Conservation (phyloP, 805 yeast species). For the Starmerella etchellsii region DNA sequence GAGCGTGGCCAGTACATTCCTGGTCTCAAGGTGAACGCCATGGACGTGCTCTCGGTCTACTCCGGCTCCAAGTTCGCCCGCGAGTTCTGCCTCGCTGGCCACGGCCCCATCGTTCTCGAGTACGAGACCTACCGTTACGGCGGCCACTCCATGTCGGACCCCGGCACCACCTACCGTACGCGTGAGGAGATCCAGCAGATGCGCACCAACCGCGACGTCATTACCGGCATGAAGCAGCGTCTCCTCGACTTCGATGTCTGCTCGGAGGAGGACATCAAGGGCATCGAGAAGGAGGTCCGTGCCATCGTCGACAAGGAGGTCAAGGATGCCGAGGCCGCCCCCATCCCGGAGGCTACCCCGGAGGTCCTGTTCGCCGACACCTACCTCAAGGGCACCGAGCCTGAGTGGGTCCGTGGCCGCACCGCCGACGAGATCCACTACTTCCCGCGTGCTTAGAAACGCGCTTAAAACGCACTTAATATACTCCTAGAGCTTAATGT, state of each 20-base stretch:
- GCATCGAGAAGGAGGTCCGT: constrained; percentile 93
- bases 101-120: constrained; percentile 92
- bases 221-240: constrained; percentile 85
- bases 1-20: constrained; percentile 99
- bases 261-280: constrained; percentile 86
- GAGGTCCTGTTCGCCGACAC: constrained; percentile 93
- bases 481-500: neutral
- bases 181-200: constrained; percentile 99
- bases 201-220: constrained; percentile 97
- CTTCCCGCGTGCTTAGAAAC: constrained; percentile 31
- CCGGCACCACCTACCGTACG: constrained; percentile 99
- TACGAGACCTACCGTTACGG: constrained; percentile 98
- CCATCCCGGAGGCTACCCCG: constrained; percentile 92
- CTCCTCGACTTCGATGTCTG: constrained; percentile 74
- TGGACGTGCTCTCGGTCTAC: constrained; percentile 91
- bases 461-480: no score
- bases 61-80: constrained; percentile 95
- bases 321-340: constrained; percentile 82
- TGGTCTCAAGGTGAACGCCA: constrained; percentile 96
- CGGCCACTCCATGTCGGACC: constrained; percentile 99
- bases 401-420: constrained; percentile 90
- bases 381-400: constrained; percentile 87
- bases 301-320: constrained; percentile 89
- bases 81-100: constrained; percentile 86
- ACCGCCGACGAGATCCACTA: constrained; percentile 91